phyloP scores from a whole-genome alignment of 768 basidiomycete genomes.

The Collybiopsis confluens region DNA sequence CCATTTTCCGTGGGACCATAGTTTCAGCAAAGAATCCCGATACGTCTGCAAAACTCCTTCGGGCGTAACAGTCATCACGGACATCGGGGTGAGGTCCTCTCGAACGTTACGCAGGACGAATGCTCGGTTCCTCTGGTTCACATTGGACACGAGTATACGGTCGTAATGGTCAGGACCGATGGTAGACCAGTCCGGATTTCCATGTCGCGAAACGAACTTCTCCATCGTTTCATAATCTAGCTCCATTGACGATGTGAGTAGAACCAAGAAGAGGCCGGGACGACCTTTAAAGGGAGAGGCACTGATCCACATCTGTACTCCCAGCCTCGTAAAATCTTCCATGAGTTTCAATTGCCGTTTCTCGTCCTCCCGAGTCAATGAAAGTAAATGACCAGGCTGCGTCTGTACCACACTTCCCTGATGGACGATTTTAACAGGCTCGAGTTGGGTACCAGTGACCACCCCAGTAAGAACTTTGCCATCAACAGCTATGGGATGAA shows the following conservation, averaged over 20 bases:
- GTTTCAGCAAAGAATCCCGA: constrained; percentile 51
- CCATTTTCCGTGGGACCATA: constrained; percentile 36
- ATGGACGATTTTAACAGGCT: constrained; percentile 38
- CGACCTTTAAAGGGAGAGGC: constrained; percentile 47
- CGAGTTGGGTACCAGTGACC: constrained; percentile 60
- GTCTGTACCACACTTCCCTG: constrained; percentile 30
- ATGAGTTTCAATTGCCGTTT: constrained; percentile 45
- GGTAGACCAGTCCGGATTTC: constrained; percentile 50
- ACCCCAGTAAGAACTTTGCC: constrained; percentile 53
- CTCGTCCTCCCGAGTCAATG: constrained; percentile 43
- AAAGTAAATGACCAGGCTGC: constrained; percentile 27
- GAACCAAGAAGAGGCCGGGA: constrained; percentile 63
- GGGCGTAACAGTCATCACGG: constrained; percentile 37
- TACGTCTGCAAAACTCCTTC: constrained; percentile 50
- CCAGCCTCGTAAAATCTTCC: constrained; percentile 60
- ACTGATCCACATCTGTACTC: constrained; percentile 61
- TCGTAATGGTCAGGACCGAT: constrained; percentile 47
- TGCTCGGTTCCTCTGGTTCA: constrained; percentile 50
- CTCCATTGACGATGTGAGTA: constrained; percentile 43
- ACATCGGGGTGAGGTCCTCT: constrained; percentile 62
- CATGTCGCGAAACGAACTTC: constrained; percentile 42
- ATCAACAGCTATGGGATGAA: constrained; percentile 57
- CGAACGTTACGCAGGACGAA: constrained; percentile 56
- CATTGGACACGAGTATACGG: constrained; percentile 51
- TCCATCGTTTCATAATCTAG: constrained; percentile 60